Conservation (phyloP, 257 asterid species). For the Solanum corneliomulleri region DNA sequence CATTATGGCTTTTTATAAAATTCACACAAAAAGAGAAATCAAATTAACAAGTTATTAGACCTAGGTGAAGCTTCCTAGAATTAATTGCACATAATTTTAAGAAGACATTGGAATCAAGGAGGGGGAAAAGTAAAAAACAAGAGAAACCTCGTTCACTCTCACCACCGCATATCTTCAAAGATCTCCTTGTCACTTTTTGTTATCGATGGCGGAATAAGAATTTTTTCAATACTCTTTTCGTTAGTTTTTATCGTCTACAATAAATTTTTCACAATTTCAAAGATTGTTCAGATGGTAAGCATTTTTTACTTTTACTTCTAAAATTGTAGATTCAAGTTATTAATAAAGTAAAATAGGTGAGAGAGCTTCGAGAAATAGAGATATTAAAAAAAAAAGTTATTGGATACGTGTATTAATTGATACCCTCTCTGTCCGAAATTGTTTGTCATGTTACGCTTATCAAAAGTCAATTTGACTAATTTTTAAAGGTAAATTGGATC, state of each 20-base stretch:
- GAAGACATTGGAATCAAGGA: neutral
- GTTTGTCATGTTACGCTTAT: no score
- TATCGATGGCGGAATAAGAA: neutral
- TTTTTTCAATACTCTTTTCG: neutral
- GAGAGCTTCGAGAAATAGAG: no score
- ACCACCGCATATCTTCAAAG: neutral
- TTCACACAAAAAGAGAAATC: neutral
- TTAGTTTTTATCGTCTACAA: neutral
- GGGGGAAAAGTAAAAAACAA: neutral
- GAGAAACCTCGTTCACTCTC: neutral
- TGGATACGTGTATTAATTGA: no score
- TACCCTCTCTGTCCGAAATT: rapidly evolving
- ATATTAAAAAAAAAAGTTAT: no score
- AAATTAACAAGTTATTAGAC: neutral
- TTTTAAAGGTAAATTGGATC: no score
- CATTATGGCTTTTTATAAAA: neutral
- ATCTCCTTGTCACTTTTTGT: neutral
- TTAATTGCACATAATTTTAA: neutral
- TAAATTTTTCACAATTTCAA: no score
- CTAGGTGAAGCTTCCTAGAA: neutral
- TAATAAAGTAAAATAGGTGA: no score
- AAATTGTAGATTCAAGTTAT: no score
- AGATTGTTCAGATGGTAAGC: no score
- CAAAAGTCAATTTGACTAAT: no score
- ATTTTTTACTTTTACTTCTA: neutral